These are phyloP conservation scores for Pelargonium citronellum DNA, from an alignment of 441 rosid species.

Conservation along the genomic window DNA sequence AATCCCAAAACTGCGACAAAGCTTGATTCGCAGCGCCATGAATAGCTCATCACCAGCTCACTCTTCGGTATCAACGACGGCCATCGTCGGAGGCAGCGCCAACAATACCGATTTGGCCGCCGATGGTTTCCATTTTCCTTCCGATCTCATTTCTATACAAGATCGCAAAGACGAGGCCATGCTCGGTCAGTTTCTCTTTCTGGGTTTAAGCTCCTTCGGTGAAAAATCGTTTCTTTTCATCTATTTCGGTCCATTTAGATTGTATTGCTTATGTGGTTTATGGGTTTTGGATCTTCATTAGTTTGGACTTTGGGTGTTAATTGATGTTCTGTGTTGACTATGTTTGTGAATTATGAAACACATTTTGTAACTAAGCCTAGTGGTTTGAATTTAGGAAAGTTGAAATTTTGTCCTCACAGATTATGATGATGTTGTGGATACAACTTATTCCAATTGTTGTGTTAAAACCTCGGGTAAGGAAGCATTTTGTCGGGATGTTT, in stretches of 20 bases:
- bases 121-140: conserved; percentile 61
- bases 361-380: neutral
- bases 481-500: neutral
- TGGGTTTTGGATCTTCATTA: neutral
- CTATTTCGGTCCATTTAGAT: neutral
- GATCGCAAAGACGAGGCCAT: conserved; percentile 70
- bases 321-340: conserved; percentile 1
- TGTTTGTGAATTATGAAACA: neutral
- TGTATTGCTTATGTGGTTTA: neutral
- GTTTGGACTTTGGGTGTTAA: neutral
- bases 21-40: conserved; percentile 25
- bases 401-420: neutral
- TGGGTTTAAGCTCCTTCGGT: neutral
- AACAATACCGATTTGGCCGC: conserved; percentile 32
- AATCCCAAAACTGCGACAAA: no score
- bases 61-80: conserved; percentile 70
- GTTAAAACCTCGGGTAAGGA: neutral
- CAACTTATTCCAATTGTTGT: neutral
- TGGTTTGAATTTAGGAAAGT: neutral
- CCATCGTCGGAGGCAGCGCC: conserved; percentile 48
- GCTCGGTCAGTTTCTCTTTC: conserved; percentile 32
- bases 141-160: conserved; percentile 54
- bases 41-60: conserved; percentile 66
- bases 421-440: neutral
- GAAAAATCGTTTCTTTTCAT: neutral